phyloP scores from a whole-genome alignment of 164 flowering plant genomes.

The Magnolia officinalis region DNA sequence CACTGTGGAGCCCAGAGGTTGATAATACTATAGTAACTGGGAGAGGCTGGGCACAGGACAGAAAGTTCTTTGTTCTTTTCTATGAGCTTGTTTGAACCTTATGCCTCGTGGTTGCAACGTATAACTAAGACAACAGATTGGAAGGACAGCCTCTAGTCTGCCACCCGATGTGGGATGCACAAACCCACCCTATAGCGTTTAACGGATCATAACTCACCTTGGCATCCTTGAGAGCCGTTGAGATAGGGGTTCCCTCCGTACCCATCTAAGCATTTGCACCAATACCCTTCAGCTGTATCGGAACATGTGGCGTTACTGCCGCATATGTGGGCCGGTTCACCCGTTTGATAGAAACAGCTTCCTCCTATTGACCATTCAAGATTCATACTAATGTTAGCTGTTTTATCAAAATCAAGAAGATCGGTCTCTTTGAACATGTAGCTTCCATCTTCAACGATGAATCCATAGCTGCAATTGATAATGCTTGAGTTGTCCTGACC shows the following conservation, averaged over 20 bases:
- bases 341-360: slow-evolving; percentile 25
- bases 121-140: too few species aligned
- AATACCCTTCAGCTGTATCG: slow-evolving; percentile 34
- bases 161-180: too few species aligned
- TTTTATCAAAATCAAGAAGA: not conserved
- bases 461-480: slow-evolving; percentile 6
- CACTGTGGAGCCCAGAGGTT: too few species aligned
- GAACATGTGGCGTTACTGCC: slow-evolving; percentile 21
- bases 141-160: too few species aligned
- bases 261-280: slow-evolving; percentile 42
- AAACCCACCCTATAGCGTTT: too few species aligned
- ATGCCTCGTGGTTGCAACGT: too few species aligned
- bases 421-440: not conserved
- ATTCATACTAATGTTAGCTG: slow-evolving; percentile 10
- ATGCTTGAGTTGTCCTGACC: not conserved
- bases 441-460: slow-evolving; percentile 6
- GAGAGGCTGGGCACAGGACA: too few species aligned
- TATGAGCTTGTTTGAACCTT: too few species aligned
- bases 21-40: too few species aligned
- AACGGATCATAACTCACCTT: not conserved
- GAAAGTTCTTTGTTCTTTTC: too few species aligned
- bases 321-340: slow-evolving; percentile 18
- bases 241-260: slow-evolving; percentile 54
- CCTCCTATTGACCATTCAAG: slow-evolving; percentile 41
- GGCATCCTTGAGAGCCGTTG: slow-evolving; percentile 1